These are phyloP conservation scores for Jatropha podagrica DNA, from an alignment of 441 rosid genomes.

Conservation along the genomic window DNA sequence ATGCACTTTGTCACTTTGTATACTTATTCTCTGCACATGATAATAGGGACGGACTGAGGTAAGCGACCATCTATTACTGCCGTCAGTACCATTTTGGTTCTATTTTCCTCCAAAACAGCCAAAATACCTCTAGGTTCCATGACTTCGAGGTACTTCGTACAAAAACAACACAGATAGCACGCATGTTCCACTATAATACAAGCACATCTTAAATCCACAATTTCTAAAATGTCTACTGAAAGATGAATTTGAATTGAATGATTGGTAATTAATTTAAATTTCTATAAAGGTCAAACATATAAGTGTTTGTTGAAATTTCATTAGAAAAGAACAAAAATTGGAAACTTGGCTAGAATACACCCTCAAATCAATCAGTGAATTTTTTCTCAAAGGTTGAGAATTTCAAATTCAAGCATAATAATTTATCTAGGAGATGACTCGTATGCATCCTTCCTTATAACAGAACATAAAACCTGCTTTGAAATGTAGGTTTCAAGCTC, in stretches of 20 bases:
- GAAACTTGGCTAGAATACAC: conserved; percentile 24
- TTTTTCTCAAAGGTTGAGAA: conserved; percentile 66
- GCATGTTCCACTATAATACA: too few species aligned
- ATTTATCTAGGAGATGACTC: conserved; percentile 66
- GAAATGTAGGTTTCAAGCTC: conserved; percentile 92
- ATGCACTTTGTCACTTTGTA: conserved; percentile 3
- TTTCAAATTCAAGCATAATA: not conserved
- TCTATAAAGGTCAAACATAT: not conserved
- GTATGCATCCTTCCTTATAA: conserved; percentile 63
- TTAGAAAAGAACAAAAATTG: not conserved
- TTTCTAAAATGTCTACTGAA: too few species aligned
- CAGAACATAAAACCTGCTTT: conserved; percentile 81
- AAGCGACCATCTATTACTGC: not conserved
- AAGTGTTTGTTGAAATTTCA: conserved; percentile 6
- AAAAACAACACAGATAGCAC: not conserved
- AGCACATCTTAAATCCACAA: too few species aligned
- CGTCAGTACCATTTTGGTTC: not conserved
- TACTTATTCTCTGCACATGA: not conserved
- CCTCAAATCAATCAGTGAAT: conserved; percentile 28
- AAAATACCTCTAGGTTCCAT: not conserved
- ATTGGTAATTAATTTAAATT: not conserved
- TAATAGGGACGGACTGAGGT: not conserved
- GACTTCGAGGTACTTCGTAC: not conserved
- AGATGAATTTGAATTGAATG: not conserved
- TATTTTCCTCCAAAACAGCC: conserved; percentile 12